phyloP scores from a whole-genome alignment of 2,329 filamentous ascomycete genomes.

The Cadophora sp. region DNA sequence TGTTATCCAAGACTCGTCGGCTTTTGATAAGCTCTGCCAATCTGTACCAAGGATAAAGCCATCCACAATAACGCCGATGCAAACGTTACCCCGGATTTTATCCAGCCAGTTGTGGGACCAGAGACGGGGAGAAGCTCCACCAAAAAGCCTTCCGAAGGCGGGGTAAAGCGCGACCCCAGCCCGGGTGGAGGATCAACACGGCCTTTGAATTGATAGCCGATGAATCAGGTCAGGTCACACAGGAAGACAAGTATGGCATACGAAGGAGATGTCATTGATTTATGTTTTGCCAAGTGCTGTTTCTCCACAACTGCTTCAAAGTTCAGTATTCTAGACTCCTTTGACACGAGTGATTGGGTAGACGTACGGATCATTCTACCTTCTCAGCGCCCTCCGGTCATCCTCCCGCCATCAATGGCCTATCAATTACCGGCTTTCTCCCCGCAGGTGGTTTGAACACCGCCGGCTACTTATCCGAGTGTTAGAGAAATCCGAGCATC shows the following conservation, averaged over 20 bases:
- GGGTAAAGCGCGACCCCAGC: constrained; percentile 15
- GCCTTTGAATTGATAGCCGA: constrained; percentile 12
- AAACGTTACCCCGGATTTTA: constrained; percentile 25
- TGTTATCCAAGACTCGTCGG: constrained; percentile 5
- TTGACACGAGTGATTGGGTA: not conserved
- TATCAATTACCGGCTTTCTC: not conserved
- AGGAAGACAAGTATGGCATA: too few species aligned
- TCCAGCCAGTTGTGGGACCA: constrained; percentile 18
- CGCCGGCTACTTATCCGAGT: not conserved
- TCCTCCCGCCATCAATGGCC: not conserved
- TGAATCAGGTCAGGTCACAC: constrained; percentile 8
- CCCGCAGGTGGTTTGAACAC: not conserved
- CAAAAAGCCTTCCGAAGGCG: constrained; percentile 4
- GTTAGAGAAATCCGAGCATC: not conserved
- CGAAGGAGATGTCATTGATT: constrained; percentile 13
- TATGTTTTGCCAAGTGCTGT: constrained; percentile 1
- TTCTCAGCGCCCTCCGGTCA: not conserved
- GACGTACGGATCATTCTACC: not conserved
- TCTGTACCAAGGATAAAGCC: constrained; percentile 15
- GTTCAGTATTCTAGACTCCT: not conserved
- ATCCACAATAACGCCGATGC: constrained; percentile 9
- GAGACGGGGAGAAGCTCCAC: not conserved
- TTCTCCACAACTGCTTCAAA: not conserved
- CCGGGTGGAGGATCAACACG: not conserved
- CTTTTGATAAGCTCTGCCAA: constrained; percentile 22